Base-by-base conservation (phyloP, 768 basidiomycete species). In the Xerocomus potaroensis region DNA sequence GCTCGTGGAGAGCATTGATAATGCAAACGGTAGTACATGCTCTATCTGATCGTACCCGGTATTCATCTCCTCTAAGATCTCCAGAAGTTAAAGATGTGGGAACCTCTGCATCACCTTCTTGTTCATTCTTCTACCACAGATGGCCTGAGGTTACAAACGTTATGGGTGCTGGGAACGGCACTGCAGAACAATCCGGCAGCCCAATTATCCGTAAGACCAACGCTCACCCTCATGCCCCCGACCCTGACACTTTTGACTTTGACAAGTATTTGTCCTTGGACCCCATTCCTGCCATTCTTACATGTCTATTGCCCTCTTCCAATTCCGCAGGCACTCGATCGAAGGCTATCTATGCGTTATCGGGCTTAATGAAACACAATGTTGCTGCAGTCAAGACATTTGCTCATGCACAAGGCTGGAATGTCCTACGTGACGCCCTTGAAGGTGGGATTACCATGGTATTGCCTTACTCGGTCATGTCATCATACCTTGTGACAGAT, bases 121-220 rank as follows among this genome's bases (percentile, higher is more conserved):
- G 74, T 70, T 8, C 72, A 77, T 4, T 64, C 78, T 7, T 61
- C 69, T 0, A 75, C 81, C 3, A 74, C 84, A 0, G 74, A 79
- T n/a, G 71, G 70, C 22, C 74, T 93, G 21, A 82, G 78, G 56
- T 68, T 74, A 49, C 81, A 87, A 49, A 78, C 81, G 0, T 67
- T 93, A 9, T 95, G 92, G 92, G 81, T 93, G 0, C 75, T 89
- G 21, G 92, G 92, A 6, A 95, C 92, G 0, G 90, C 92, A 0
- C 59, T 93, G 5, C 91, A 93, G 63, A 94, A 95, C 57, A 95
- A 94, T 52, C 89, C 91, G 0, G 71, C 81, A 8, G 89, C 92
- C 0, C 92, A 94, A 54, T 72, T 77, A 44, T 78, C 81, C 4
- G 88, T 90, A 57, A 52, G 81, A 40, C 26, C 45, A 15, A 23